A percentile compares a stretch with the other conserved stretches of the same genome.
phyloP scores from a whole-genome alignment of 768 basidiomycete species.

The Lactifluus hygrophoroides region DNA sequence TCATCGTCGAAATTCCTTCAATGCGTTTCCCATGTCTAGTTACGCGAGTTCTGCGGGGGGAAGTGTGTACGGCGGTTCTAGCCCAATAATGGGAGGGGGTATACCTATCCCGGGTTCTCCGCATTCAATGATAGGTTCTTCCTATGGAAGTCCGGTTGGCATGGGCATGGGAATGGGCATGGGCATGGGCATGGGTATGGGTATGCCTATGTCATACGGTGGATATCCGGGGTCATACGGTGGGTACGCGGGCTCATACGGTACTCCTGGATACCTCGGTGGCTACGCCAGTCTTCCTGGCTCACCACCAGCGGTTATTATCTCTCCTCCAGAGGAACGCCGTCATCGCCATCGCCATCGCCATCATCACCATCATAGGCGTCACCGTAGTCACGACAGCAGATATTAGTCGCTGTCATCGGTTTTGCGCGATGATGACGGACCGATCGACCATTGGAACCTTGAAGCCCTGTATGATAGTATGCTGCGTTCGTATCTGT shows the following conservation, averaged over 20 bases:
- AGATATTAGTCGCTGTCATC: not conserved
- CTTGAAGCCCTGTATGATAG: not conserved
- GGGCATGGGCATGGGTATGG: not conserved
- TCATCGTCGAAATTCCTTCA: slow-evolving; percentile 6
- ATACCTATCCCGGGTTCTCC: slow-evolving; percentile 6
- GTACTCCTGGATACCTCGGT: not conserved
- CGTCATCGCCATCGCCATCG: not conserved
- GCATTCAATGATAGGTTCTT: not conserved
- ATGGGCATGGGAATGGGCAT: too few relatives aligned
- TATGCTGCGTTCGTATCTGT: too few relatives aligned
- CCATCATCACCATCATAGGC: slow-evolving; percentile 5
- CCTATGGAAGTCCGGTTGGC: not conserved
- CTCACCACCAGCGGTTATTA: not conserved
- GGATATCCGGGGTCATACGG: slow-evolving; percentile 2
- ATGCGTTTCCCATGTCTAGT: not conserved
- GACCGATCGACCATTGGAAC: not conserved
- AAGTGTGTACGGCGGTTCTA: not conserved
- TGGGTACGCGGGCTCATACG: not conserved
- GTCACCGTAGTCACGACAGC: slow-evolving; percentile 17
- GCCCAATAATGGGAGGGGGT: not conserved
- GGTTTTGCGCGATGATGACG: not conserved
- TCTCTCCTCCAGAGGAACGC: not conserved
- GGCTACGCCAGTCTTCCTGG: not conserved
- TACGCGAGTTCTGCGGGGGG: slow-evolving; percentile 3
- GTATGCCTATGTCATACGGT: slow-evolving; percentile 4